phyloP scores from a whole-genome alignment of 1,284 basidiomycete species.

The Papiliotrema fonsecae region DNA sequence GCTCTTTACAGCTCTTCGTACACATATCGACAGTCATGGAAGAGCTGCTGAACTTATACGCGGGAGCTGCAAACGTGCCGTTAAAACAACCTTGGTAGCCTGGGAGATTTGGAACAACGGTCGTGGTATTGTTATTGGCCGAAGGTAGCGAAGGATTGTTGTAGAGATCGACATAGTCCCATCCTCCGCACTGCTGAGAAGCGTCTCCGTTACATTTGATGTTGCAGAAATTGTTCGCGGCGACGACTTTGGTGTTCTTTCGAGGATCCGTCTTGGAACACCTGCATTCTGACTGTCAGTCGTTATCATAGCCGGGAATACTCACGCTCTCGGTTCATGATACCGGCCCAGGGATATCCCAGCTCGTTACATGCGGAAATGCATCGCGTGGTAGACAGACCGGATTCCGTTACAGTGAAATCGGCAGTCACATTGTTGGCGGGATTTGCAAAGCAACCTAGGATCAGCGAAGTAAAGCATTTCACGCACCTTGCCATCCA shows the following conservation, averaged over 20 bases:
- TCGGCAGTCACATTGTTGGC: conserved; percentile 5
- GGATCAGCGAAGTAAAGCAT: background rate
- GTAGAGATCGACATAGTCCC: conserved; percentile 8
- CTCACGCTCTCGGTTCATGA: conserved; percentile 5
- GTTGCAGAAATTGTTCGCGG: conserved; percentile 10
- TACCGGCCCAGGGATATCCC: conserved; percentile 3
- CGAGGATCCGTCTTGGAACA: conserved; percentile 5
- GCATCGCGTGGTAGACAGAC: conserved; percentile 1
- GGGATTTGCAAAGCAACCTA: conserved; percentile 5
- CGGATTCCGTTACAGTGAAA: conserved; percentile 2
- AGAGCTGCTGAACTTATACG: background rate
- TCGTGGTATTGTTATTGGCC: background rate
- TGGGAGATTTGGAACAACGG: background rate
- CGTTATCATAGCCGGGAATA: background rate
- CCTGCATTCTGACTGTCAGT: conserved; percentile 1
- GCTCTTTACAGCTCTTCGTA: conserved; percentile 5
- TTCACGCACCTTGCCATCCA: conserved; percentile 3
- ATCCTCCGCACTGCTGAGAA: conserved; percentile 5
- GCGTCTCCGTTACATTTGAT: conserved; percentile 11
- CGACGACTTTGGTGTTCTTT: background rate
- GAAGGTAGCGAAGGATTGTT: background rate
- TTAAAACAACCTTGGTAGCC: conserved; percentile 8
- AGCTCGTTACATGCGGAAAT: conserved; percentile 3
- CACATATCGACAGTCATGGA: conserved; percentile 4
- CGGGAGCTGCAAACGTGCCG: background rate